Percentiles rank a stretch among this genome's conserved stretches.
Evolutionary conservation across 306 rosid genomes (phyloP).

Genomic region (Sophora flavescens): DNA sequence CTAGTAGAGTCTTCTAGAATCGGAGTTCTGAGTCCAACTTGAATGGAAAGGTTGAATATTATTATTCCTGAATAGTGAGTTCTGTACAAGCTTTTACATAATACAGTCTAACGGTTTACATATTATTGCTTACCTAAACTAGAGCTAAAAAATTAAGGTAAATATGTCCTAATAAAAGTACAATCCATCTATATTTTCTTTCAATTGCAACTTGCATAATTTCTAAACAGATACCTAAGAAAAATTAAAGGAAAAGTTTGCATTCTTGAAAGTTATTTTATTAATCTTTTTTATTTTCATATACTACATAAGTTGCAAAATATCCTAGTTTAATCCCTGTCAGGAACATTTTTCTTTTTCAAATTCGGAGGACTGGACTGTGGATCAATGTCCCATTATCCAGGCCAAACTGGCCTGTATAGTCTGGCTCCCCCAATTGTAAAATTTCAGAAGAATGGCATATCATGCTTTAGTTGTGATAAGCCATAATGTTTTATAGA

Average conservation of each 20-base stretch:
- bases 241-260: not conserved
- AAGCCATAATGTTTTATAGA: conserved; percentile 27
- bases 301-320: conserved; percentile 2
- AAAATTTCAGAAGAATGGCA: conserved; percentile 8
- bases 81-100: too few species aligned
- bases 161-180: too few species aligned
- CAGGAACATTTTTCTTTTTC: not conserved
- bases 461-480: conserved; percentile 30
- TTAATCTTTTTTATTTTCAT: conserved; percentile 33
- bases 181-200: not conserved
- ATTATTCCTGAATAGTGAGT: too few species aligned
- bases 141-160: too few species aligned
- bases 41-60: too few species aligned
- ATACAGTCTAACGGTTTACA: too few species aligned
- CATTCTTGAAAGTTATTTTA: not conserved
- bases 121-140: too few species aligned
- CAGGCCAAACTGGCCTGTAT: not conserved
- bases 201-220: conserved; percentile 25
- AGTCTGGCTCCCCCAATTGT: conserved; percentile 8
- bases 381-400: not conserved
- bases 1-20: too few species aligned
- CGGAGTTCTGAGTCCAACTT: too few species aligned
- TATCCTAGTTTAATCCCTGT: conserved; percentile 19
- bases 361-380: conserved; percentile 12
- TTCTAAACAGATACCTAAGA: not conserved